Percentiles rank a stretch among this genome's conserved stretches.
Conservation (phyloP, 2,329 filamentous ascomycete genomes). For the Penicillium sp. region DNA sequence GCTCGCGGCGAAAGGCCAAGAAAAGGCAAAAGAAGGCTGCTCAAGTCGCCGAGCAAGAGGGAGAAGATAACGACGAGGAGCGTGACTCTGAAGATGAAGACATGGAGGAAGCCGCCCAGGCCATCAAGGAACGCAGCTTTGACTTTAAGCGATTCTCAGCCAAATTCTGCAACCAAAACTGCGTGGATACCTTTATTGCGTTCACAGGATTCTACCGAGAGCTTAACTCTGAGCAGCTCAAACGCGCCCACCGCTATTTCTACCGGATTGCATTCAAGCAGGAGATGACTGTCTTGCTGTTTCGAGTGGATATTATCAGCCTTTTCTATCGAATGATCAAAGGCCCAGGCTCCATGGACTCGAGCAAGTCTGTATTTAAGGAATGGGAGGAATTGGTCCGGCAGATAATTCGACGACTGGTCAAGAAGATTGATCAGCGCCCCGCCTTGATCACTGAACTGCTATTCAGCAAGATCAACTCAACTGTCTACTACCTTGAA, state of each 20-base stretch:
- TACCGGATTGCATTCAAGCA: conserved; percentile 94
- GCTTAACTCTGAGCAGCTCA: conserved; percentile 74
- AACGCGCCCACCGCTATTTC: conserved; percentile 89
- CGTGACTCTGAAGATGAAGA: conserved; percentile 71
- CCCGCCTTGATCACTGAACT: conserved; percentile 86
- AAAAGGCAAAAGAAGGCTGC: conserved; percentile 63
- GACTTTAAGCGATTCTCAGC: conserved; percentile 82
- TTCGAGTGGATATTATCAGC: conserved; percentile 84
- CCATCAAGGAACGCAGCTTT: conserved; percentile 83
- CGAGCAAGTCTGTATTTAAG: conserved; percentile 64
- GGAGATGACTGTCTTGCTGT: conserved; percentile 83
- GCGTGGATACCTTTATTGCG: conserved; percentile 82
- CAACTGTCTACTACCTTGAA: conserved; percentile 82
- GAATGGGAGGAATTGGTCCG: conserved; percentile 91
- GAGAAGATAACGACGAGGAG: conserved; percentile 58
- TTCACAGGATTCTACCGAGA: conserved; percentile 81
- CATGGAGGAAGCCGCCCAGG: conserved; percentile 66
- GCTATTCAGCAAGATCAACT: conserved; percentile 87
- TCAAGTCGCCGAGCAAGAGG: conserved; percentile 46
- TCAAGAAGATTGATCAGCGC: conserved; percentile 80
- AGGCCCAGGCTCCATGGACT: conserved; percentile 74
- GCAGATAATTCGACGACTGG: conserved; percentile 77
- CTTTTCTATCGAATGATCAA: conserved; percentile 91
- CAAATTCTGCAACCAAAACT: conserved; percentile 79
- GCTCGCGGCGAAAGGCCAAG: conserved; percentile 71